These are phyloP conservation scores for Pelargonium nanum DNA, from an alignment of 345 rosid species.

Conservation along the genomic window DNA sequence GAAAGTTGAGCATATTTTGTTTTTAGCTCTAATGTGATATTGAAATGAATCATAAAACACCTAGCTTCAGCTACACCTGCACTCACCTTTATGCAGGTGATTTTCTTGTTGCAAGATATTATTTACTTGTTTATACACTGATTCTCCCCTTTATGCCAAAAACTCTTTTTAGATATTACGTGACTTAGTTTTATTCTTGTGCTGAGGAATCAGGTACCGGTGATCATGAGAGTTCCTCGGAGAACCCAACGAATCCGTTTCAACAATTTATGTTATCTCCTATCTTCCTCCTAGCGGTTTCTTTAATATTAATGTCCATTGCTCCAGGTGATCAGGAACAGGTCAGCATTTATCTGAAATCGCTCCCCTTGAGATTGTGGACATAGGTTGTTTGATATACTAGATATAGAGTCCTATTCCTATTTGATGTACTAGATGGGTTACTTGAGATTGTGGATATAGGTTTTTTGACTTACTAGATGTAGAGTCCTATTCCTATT, in stretches of 20 bases:
- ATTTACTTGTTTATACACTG: not conserved
- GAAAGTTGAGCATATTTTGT: not conserved
- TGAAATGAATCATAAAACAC: too few relatives aligned
- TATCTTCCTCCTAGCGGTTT: conserved; percentile 17
- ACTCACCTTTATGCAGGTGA: too few relatives aligned
- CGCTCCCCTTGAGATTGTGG: not conserved
- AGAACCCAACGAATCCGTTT: conserved; percentile 15
- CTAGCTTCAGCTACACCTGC: too few relatives aligned
- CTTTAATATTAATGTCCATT: conserved; percentile 5
- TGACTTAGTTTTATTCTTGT: conserved; percentile 5
- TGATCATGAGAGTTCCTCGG: conserved; percentile 19
- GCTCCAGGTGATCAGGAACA: conserved; percentile 19
- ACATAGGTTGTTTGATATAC: not conserved
- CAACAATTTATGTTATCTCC: conserved; percentile 9
- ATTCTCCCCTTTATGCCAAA: not conserved
- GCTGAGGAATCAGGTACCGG: conserved; percentile 27
- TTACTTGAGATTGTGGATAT: too few relatives aligned
- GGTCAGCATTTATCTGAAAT: conserved; percentile 15
- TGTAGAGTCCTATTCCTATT: too few relatives aligned
- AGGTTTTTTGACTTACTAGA: too few relatives aligned
- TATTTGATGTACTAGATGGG: too few relatives aligned
- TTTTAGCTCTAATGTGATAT: too few relatives aligned
- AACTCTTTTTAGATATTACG: not conserved
- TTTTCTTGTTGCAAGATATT: too few relatives aligned
- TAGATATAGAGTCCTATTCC: too few relatives aligned